Base-by-base conservation (phyloP, 1,139 yeast genomes). In the Candida labiduridarum region DNA sequence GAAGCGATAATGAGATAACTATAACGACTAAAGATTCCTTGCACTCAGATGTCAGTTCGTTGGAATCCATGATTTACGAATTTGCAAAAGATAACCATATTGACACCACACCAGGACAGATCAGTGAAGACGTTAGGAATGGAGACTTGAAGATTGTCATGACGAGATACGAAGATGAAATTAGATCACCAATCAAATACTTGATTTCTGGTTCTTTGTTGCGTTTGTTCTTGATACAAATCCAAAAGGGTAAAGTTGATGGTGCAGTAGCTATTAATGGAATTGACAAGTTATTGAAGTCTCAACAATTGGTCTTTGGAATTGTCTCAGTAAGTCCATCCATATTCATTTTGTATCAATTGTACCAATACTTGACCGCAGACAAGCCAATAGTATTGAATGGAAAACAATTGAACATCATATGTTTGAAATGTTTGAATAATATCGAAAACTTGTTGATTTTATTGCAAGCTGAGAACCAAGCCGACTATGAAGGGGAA, bases 191-290 rank as follows among this genome's bases (percentile, higher is more conserved):
- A 0, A 66, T 91, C 47, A 78, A 74, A 52, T 84, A 87, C 38
- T 57, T 89, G 4, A 49, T 83, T 3, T 70, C 74, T 8, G 99
- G 98, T 2, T 81, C 85, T 48, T 76, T 94, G 55, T 70, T 91
- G 8, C 78, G 96, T 47, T 84, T 94, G 11, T 68, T 94, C 44
- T 69, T 94, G 59, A 92, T 94, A 53, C 98, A 94, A 67, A 75
- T 94, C 9, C 99, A 94, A 65, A 94, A 94, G 68, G 87, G 96
- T 12, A 94, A 94, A 69, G 97, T 94, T 12, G 99, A 94, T 65
- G 96, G 96, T 3, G 94, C 89, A 33, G 75, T 91, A 8, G 98
- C 97, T 0, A 81, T 94, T 54, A 84, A 80, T 59, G 98, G 98
- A 8, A 92, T 94, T 55, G 98, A 94, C 68, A 87, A 89, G 65